These are phyloP conservation scores for Metschnikowia aberdeeniae DNA, from an alignment of 805 yeast genomes.

Conservation along the genomic window DNA sequence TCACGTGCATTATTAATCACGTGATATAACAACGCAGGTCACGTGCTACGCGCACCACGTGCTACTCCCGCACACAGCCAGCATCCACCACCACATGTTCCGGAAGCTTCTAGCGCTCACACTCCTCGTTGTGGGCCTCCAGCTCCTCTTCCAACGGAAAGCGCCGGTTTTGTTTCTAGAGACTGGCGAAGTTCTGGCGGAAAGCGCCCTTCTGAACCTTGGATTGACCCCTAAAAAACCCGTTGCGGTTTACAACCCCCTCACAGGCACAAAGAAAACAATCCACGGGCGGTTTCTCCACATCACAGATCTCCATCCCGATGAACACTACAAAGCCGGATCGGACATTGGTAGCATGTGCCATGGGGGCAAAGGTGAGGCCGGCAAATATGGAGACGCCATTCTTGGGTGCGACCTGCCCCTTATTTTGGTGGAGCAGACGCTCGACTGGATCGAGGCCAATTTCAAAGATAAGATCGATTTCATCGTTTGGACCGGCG, in stretches of 20 bases:
- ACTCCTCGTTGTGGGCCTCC: background rate
- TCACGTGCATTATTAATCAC: background rate
- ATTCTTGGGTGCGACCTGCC: slow-evolving; percentile 78
- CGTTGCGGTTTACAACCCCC: slow-evolving; percentile 19
- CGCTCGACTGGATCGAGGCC: slow-evolving; percentile 61
- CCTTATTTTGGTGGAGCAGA: slow-evolving; percentile 51
- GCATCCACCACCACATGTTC: slow-evolving; percentile 1
- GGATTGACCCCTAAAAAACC: slow-evolving; percentile 36
- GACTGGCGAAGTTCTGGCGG: background rate
- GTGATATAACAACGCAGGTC: too few species aligned
- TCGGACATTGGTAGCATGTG: slow-evolving; percentile 46
- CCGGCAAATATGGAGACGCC: slow-evolving; percentile 73
- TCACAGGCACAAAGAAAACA: slow-evolving; percentile 21
- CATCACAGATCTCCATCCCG: slow-evolving; percentile 85
- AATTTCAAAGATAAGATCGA: slow-evolving; percentile 74
- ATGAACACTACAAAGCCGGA: slow-evolving; percentile 57
- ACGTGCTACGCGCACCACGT: background rate
- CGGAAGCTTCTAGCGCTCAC: slow-evolving; percentile 1
- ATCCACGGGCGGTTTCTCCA: slow-evolving; percentile 81
- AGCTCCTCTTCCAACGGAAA: background rate
- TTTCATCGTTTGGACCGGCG: slow-evolving; percentile 90
- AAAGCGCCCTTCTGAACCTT: slow-evolving; percentile 11
- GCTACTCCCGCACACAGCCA: background rate
- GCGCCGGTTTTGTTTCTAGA: background rate
- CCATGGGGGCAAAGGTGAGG: slow-evolving; percentile 52